phyloP scores from a whole-genome alignment of 164 flowering plant species.

The Liquidambar formosana region DNA sequence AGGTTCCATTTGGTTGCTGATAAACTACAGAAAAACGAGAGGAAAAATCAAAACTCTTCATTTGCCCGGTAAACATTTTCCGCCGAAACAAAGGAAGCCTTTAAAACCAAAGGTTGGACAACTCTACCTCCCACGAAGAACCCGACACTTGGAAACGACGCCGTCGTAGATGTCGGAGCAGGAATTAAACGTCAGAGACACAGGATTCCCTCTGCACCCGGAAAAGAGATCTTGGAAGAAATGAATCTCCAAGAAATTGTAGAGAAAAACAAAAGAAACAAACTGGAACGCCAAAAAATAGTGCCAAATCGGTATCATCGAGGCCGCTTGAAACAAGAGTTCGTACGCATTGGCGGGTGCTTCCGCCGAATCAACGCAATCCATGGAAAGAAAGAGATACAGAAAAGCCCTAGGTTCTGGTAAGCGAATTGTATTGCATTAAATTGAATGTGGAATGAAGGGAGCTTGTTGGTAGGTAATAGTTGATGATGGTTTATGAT shows the following conservation, averaged over 20 bases:
- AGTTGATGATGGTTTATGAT: too few relatives aligned
- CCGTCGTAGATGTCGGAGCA: slow-evolving; percentile 37
- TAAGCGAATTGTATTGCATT: neutral
- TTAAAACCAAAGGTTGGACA: too few relatives aligned
- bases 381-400: neutral
- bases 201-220: slow-evolving; percentile 42
- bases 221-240: slow-evolving; percentile 37
- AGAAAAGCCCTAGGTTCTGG: neutral
- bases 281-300: slow-evolving; percentile 23
- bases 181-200: slow-evolving; percentile 34
- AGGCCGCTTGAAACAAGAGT: slow-evolving; percentile 32
- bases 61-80: too few relatives aligned
- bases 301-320: slow-evolving; percentile 46
- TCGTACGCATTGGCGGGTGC: slow-evolving; percentile 20
- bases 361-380: neutral
- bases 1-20: too few relatives aligned
- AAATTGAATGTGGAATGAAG: too few relatives aligned
- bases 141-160: slow-evolving; percentile 52
- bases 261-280: slow-evolving; percentile 28
- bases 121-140: slow-evolving; percentile 51
- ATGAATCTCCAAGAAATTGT: slow-evolving; percentile 57
- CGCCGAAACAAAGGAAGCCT: too few relatives aligned
- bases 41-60: too few relatives aligned
- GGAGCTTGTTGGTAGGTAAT: too few relatives aligned
- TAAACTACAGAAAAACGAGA: too few relatives aligned